Base-by-base conservation (phyloP, 2,329 filamentous ascomycete species). In the Colletotrichum orbiculare region DNA sequence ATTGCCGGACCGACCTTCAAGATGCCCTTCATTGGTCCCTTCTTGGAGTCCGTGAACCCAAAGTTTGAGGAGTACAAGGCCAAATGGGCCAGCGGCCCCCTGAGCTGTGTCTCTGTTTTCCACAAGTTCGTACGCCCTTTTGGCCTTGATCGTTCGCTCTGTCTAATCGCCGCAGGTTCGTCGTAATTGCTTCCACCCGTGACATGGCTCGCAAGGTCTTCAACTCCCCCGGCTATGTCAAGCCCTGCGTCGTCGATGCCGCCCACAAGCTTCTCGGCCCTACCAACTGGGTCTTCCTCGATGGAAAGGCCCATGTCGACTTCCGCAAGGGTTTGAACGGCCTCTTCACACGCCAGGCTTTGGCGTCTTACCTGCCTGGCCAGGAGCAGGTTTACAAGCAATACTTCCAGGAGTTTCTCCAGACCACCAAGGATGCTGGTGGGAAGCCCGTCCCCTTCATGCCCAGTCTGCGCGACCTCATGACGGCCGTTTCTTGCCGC, bases 51-150 rank as follows among this genome's bases (percentile, higher is more conserved):
- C 35, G 84, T 98, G 72, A 90, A 97, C 78, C 96, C 96, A 63
- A 93, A 95, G 74, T 98, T 97, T 77, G 89, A 91, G 67, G 88
- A 94, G 74, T 99, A 99, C 82, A 87, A 94, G 77, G 90, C 86
- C 67, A 97, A 98, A 85, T 99, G 96, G 96, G 79, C 86, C 72
- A 97, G 93, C 74, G 96, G 92, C 50, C 90, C 92, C 52, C 84
- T 99, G 71, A 97, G 94, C 84, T 99, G 96, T 75, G 96, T 99
- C 67, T 97, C 94, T 2, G 94, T 99, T 73, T 99, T 99, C 83
- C 96, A 99, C 88, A 99, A 98, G 93, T 64, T 39, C 48, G 34
- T n/a, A 4, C 34, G 7, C 8, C 35, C 15, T 37, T 12, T 48
- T 15, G 17, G 12, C 35, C 25, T 47, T 41, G 7, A 33, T 9